Evolutionary conservation across 2,329 filamentous ascomycete genomes (phyloP).

Genomic region (Rutstroemia sydowiana): DNA sequence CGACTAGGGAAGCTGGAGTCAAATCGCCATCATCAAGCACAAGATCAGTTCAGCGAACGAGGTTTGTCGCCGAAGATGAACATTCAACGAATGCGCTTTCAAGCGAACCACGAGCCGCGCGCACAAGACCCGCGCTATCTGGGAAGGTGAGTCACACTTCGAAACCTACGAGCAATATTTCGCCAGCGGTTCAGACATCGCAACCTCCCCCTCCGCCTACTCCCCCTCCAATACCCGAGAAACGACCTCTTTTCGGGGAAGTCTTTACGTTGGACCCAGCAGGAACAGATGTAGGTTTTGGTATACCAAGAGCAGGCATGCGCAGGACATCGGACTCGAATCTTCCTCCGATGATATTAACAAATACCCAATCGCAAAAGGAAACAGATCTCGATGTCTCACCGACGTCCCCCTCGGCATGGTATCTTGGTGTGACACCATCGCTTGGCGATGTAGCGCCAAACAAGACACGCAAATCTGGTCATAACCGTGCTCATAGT

Average conservation of each 20-base stretch:
- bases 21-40: constrained; percentile 18
- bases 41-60: constrained; percentile 36
- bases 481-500: constrained; percentile 49
- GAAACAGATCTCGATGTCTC: constrained; percentile 49
- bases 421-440: constrained; percentile 46
- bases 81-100: constrained; percentile 48
- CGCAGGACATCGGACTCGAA: constrained; percentile 68
- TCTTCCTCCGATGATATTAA: constrained; percentile 41
- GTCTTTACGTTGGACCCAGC: constrained; percentile 54
- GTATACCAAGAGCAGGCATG: constrained; percentile 46
- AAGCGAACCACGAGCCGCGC: constrained; percentile 51
- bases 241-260: constrained; percentile 67
- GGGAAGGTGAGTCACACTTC: constrained; percentile 32
- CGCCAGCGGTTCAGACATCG: constrained; percentile 26
- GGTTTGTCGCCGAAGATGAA: constrained; percentile 43
- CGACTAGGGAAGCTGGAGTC: constrained; percentile 16
- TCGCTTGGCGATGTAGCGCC: constrained; percentile 34
- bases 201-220: constrained; percentile 23
- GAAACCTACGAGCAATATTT: constrained; percentile 39
- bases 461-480: constrained; percentile 28
- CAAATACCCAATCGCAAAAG: constrained; percentile 40
- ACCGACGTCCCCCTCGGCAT: constrained; percentile 58
- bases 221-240: constrained; percentile 29
- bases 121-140: constrained; percentile 38
- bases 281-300: constrained; percentile 48